These are phyloP conservation scores for Penicillium rolfsii DNA, from an alignment of 2,329 filamentous ascomycete genomes.

Conservation along the genomic window DNA sequence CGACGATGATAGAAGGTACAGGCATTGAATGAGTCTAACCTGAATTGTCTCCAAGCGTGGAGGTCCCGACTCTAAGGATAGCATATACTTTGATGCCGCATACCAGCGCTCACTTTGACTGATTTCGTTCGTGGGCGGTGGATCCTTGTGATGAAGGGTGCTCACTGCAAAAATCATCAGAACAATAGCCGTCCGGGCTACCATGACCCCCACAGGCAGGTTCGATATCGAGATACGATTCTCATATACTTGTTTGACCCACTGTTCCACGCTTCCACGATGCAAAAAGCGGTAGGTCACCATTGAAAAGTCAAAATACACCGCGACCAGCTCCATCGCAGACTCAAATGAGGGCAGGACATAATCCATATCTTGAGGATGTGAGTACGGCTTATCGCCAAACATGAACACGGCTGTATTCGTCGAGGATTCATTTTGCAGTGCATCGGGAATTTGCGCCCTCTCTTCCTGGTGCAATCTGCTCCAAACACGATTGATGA, in stretches of 20 bases:
- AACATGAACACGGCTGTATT: conserved; percentile 54
- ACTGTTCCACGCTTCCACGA: conserved; percentile 55
- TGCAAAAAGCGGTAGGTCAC: conserved; percentile 64
- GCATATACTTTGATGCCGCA: conserved; percentile 42
- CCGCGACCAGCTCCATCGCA: conserved; percentile 51
- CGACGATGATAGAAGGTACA: conserved; percentile 62
- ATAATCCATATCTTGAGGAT: conserved; percentile 40
- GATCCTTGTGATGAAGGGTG: conserved; percentile 52
- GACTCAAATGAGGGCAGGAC: conserved; percentile 46
- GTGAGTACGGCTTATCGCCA: conserved; percentile 55
- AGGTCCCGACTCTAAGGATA: conserved; percentile 54
- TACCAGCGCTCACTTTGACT: conserved; percentile 43
- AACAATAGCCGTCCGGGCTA: conserved; percentile 54
- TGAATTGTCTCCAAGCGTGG: conserved; percentile 62
- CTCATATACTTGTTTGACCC: conserved; percentile 49
- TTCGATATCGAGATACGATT: conserved; percentile 42
- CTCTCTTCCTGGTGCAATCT: conserved; percentile 61
- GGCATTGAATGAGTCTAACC: conserved; percentile 59
- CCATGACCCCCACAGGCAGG: conserved; percentile 46
- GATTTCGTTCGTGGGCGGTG: conserved; percentile 29
- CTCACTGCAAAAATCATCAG: conserved; percentile 55
- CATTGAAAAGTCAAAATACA: conserved; percentile 65
- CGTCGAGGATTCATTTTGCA: conserved; percentile 38
- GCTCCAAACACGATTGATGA: conserved; percentile 70
- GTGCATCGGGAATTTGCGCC: conserved; percentile 34